Percentiles rank a stretch among this genome's conserved stretches.
These are phyloP conservation scores for Chenopodium album DNA, from an alignment of 148 eudicot genomes.

Conservation along the genomic window DNA sequence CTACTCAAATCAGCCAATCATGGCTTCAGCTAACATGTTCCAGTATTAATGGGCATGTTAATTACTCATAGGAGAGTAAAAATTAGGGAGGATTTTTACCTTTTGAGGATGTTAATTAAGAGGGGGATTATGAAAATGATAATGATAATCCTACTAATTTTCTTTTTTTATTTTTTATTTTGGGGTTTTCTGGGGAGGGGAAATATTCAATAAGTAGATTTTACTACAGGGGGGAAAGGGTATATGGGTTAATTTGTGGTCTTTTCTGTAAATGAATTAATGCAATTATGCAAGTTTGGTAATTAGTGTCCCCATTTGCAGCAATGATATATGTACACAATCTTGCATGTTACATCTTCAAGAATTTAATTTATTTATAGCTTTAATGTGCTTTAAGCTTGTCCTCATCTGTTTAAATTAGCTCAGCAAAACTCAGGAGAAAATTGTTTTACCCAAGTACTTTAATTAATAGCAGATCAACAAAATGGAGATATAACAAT, in stretches of 20 bases:
- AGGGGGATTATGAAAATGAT: not conserved
- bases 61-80: slow-evolving; percentile 3
- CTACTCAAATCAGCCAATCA: slow-evolving; percentile 46
- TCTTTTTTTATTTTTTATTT: not conserved
- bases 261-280: slow-evolving; percentile 28
- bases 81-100: not conserved
- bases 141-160: not conserved
- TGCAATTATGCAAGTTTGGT: slow-evolving; percentile 20
- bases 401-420: not conserved
- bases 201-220: slow-evolving; percentile 24
- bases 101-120: slow-evolving; percentile 3
- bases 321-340: slow-evolving; percentile 17
- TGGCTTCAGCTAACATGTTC: slow-evolving; percentile 53
- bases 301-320: not conserved
- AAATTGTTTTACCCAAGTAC: not conserved
- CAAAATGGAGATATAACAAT: no score
- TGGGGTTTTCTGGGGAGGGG: not conserved
- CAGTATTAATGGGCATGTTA: slow-evolving; percentile 28
- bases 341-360: slow-evolving; percentile 11
- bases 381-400: not conserved
- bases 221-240: slow-evolving; percentile 15
- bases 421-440: not conserved
- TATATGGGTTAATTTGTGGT: slow-evolving; percentile 2
- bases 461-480: not conserved
- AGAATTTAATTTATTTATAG: not conserved